Base-by-base conservation (phyloP, 352 stramenopile genomes). In the Globisporangium rhizosaccharum region DNA sequence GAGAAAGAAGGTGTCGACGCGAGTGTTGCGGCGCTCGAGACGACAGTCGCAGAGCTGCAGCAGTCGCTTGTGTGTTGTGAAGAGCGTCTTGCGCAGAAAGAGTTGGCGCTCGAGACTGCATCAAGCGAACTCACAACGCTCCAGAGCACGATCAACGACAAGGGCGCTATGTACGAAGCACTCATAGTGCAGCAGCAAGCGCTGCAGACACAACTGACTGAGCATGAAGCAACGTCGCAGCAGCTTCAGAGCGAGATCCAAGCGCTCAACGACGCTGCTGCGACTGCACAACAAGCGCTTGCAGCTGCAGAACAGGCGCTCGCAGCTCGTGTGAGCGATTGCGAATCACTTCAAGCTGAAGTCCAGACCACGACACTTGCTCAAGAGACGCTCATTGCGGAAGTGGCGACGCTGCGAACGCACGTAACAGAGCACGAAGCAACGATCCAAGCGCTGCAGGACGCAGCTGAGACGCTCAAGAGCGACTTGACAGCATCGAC, bases 1-100 rank as follows among this genome's bases (percentile, higher is more conserved):
- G 33, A 39, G 5, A 39, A 39, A 12, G 33, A 39, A 12, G 10
- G 33, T 12, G 33, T 39, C 33, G 33, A 39, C 8, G 33, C 33
- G 11, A 39, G 33, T 12, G 33, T 39, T 8, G 33, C 33, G 33
- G 8, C 33, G 44, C 44, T 49, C n/a, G 44, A 49, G 20, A 26
- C 44, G n/a, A 12, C n/a, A 9, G 7, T 49, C 9, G 20, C 18
- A 5, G 44, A 49, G 44, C 20, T 26, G 17, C 44, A 49, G 23
- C 44, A 49, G 8, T 26, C 50, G 30, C 28, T 45, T 9, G 28
- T 7, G 3, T 5, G 56, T 14, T 26, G 53, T 3, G 28, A 55
- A 2, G 42, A 59, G 28, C 54, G 61, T 26, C 15, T 71, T 25
- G 47, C 36, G 37, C 17, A 57, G 15, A 50, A 59, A 15, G 30